Percentiles rank a stretch among this genome's conserved stretches.
These are phyloP conservation scores for Ziziphus jujuba DNA, from an alignment of 306 rosid genomes.

Conservation along the genomic window DNA sequence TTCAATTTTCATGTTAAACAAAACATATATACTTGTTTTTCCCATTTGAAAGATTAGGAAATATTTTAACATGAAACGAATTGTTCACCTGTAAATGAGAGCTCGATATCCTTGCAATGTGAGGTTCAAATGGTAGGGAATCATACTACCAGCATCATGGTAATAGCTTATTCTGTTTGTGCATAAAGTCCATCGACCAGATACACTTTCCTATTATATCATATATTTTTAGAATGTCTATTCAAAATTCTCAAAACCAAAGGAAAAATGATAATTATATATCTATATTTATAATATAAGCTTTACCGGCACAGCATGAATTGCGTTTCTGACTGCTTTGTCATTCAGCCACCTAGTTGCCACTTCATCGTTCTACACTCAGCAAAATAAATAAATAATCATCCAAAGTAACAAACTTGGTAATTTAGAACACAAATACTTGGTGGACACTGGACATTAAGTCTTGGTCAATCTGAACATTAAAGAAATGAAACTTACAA, in stretches of 20 bases:
- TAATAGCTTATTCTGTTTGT: slow-evolving; percentile 27
- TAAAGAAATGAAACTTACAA: slow-evolving; percentile 23
- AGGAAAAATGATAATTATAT: background rate
- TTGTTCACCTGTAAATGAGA: slow-evolving; percentile 73
- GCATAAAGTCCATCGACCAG: slow-evolving; percentile 65
- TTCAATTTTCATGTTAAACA: background rate
- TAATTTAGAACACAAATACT: background rate
- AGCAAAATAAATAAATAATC: background rate
- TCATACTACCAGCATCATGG: slow-evolving; percentile 68
- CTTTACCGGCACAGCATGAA: slow-evolving; percentile 55
- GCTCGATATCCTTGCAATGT: slow-evolving; percentile 56
- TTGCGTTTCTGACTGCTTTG: slow-evolving; percentile 54
- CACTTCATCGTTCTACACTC: slow-evolving; percentile 53
- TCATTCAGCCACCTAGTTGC: slow-evolving; percentile 65
- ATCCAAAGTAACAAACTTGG: background rate
- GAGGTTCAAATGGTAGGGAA: slow-evolving; percentile 65
- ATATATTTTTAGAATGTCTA: no score
- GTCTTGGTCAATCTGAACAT: no score
- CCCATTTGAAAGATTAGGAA: no score
- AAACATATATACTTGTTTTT: no score
- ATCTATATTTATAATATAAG: background rate
- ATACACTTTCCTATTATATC: slow-evolving; percentile 45
- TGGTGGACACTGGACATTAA: no score
- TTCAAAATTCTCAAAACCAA: no score
- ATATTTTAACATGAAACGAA: no score